Base-by-base conservation (phyloP, 306 rosid genomes). In the Coriaria nepalensis region DNA sequence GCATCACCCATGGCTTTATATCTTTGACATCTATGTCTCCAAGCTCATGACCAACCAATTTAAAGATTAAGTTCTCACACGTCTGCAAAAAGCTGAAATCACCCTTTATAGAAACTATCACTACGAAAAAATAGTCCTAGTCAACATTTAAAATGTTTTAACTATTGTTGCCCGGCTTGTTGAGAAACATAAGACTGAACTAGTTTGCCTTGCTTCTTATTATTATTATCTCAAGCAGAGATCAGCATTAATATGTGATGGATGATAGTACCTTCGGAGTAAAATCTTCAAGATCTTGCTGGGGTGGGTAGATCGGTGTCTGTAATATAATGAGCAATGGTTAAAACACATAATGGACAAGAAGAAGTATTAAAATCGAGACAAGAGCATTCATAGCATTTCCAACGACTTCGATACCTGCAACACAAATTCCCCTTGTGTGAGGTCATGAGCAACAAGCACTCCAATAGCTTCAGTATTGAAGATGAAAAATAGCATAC, bases 251-350 rank as follows among this genome's bases (percentile, higher is more conserved):
- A 20, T 20, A 20, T 20, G 35, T 59, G 56, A 54, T 13, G 62
- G 53, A 68, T 50, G 59, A 59, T 64, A 36, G 33, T 81, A 90
- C 95, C 95, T 77, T 53, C 14, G 70, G 66, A 49, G 64, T 64
- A 68, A 90, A 90, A 70, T 85, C 82, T 59, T 79, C 82, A 56
- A 77, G 49, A 40, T 68, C 77, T 51, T 90, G 98, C 75, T 85
- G 95, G 55, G 98, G 95, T 67, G 95, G 94, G 77, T 90, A 90
- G 67, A 77, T 81, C 35, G 98, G 95, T 45, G 82, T 72, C 98
- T 90, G 74, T 65, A 60, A 70, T 53, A 67, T 45, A 34, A 68
- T 29, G 29, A 13, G n/a, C 42, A 35, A 68, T 6, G 48, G 57
- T 64, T 48, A 54, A 60, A 37, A 34, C 7, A 59, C 45, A 57